These are phyloP conservation scores for Diospyros kaki DNA, from an alignment of 148 eudicot genomes.

Conservation along the genomic window DNA sequence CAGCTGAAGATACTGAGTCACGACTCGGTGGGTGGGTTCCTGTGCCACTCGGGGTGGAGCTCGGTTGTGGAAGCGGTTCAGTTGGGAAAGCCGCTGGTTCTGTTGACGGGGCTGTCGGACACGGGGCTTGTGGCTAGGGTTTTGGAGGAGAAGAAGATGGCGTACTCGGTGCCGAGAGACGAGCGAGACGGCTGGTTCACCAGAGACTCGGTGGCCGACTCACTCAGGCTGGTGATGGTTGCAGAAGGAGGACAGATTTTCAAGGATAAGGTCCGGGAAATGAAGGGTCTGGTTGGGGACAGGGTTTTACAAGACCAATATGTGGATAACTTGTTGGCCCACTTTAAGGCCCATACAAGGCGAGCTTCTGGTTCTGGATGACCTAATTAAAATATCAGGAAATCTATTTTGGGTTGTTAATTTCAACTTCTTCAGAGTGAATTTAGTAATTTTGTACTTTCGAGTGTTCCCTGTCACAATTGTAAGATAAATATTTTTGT, in stretches of 20 bases:
- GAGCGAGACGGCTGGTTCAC: constrained; percentile 6
- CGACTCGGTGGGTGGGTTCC: no score
- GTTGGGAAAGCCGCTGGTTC: no score
- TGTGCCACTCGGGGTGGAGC: no score
- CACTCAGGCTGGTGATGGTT: constrained; percentile 7
- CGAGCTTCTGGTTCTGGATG: neutral
- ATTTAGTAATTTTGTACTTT: no score
- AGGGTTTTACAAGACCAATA: neutral
- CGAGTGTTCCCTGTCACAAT: no score
- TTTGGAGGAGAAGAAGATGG: neutral
- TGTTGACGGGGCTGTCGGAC: no score
- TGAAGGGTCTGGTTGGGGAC: neutral
- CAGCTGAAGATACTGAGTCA: no score
- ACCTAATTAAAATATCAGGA: no score
- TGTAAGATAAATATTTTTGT: no score
- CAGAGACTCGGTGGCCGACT: neutral
- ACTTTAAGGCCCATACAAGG: neutral
- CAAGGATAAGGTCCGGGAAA: constrained; percentile 5
- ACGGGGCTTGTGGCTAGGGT: constrained; percentile 4
- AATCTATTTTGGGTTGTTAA: no score
- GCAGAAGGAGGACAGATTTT: neutral
- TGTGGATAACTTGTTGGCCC: neutral
- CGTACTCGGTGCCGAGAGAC: neutral
- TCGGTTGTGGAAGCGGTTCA: no score
- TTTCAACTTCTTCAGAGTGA: no score